Evolutionary conservation across 441 rosid species (phyloP).

Genomic region (Euphorbia celastroides): DNA sequence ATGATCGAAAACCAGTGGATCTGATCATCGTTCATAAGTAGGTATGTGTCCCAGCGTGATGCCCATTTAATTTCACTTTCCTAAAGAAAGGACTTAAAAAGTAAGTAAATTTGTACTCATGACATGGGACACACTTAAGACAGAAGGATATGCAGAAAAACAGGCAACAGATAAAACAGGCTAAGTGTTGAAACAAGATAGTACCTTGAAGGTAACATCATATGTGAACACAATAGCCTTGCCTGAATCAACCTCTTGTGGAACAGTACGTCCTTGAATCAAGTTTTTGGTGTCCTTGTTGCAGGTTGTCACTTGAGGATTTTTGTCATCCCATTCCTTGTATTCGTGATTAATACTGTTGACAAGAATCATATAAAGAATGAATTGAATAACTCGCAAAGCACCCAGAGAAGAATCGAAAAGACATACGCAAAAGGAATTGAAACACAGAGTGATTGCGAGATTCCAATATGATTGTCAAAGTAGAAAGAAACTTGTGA

Average conservation of each 20-base stretch:
- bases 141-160: neutral
- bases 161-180: constrained; percentile 5
- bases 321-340: constrained; percentile 77
- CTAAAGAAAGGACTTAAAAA: constrained; percentile 26
- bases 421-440: neutral
- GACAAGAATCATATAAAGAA: constrained; percentile 15
- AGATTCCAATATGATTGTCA: neutral
- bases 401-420: neutral
- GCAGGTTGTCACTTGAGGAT: constrained; percentile 84
- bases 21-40: constrained; percentile 95
- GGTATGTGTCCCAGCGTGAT: constrained; percentile 96
- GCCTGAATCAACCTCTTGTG: constrained; percentile 73
- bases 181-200: neutral
- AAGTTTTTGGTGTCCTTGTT: constrained; percentile 78
- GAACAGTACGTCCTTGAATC: constrained; percentile 72
- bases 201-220: constrained; percentile 80
- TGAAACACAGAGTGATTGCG: neutral
- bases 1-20: constrained; percentile 97
- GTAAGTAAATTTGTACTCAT: constrained; percentile 3
- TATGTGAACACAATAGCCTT: constrained; percentile 83
- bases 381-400: constrained; percentile 11
- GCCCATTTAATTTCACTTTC: constrained; percentile 98
- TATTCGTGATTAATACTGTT: constrained; percentile 82
- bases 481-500: neutral
- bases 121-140: neutral